Evolutionary conservation across 1,284 basidiomycete species (phyloP).

Genomic region (Trichosporon sp.): DNA sequence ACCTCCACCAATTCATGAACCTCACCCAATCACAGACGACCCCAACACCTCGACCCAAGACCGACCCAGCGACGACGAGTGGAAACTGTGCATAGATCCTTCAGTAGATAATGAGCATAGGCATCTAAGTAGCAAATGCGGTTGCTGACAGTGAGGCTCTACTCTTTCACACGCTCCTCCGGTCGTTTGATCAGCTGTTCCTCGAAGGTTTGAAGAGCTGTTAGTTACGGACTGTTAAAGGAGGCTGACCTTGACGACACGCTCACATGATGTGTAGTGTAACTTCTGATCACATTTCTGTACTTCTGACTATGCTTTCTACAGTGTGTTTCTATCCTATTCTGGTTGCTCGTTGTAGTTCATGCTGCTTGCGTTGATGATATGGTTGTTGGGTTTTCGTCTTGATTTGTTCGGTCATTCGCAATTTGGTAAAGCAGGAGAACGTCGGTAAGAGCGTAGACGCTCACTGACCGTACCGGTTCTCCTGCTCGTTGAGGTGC

Average conservation of each 20-base stretch:
- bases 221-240: too few relatives aligned
- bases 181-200: too few relatives aligned
- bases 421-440: constrained; percentile 13
- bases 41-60: not conserved
- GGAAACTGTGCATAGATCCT: constrained; percentile 4
- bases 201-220: too few relatives aligned
- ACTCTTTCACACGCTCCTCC: too few relatives aligned
- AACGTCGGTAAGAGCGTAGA: not conserved
- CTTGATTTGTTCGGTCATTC: not conserved
- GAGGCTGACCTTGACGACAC: too few relatives aligned
- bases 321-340: not conserved
- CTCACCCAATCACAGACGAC: constrained; percentile 4
- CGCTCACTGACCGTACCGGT: constrained; percentile 27
- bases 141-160: not conserved
- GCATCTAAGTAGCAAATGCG: constrained; percentile 16
- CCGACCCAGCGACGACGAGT: not conserved
- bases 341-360: not conserved
- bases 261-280: not conserved
- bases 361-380: constrained; percentile 5
- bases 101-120: constrained; percentile 7
- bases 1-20: constrained; percentile 9
- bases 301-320: constrained; percentile 20
- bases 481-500: constrained; percentile 29
- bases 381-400: not conserved
- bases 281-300: constrained; percentile 3